phyloP scores from a whole-genome alignment of 2,329 filamentous ascomycete species.

The Mycosphaerelloides madeirae region DNA sequence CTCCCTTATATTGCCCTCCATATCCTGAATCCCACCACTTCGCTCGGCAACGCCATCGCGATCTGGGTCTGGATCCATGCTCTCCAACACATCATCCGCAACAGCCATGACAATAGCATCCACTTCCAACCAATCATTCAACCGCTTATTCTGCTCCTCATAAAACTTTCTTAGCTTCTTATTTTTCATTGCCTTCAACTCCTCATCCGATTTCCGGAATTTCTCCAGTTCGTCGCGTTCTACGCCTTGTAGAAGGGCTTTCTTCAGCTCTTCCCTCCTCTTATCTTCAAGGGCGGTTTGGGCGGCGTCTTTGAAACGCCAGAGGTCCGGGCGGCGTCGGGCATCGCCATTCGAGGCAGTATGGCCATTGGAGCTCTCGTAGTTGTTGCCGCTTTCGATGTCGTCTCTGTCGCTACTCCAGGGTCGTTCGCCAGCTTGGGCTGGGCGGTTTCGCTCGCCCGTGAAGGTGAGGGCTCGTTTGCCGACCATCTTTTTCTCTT shows the following conservation, averaged over 20 bases:
- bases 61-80: slow-evolving; percentile 56
- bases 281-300: slow-evolving; percentile 43
- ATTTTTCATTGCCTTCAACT: slow-evolving; percentile 50
- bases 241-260: slow-evolving; percentile 44
- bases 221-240: slow-evolving; percentile 46
- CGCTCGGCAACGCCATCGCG: slow-evolving; percentile 53
- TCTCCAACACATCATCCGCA: slow-evolving; percentile 57
- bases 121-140: slow-evolving; percentile 57
- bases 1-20: slow-evolving; percentile 48
- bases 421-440: slow-evolving; percentile 6
- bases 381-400: slow-evolving; percentile 17
- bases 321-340: slow-evolving; percentile 27
- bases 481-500: slow-evolving; percentile 26
- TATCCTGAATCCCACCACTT: slow-evolving; percentile 46
- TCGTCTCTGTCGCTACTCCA: slow-evolving; percentile 10
- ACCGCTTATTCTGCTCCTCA: slow-evolving; percentile 48
- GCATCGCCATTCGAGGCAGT: slow-evolving; percentile 20
- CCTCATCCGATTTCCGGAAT: slow-evolving; percentile 49
- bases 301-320: slow-evolving; percentile 47
- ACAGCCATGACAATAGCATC: slow-evolving; percentile 54
- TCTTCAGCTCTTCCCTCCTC: slow-evolving; percentile 46
- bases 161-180: slow-evolving; percentile 54
- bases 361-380: slow-evolving; percentile 9
- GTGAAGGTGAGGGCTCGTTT: slow-evolving; percentile 21
- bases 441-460: background rate